Conservation (phyloP, 2,329 filamentous ascomycete species). For the Aspergillus luchuensis region DNA sequence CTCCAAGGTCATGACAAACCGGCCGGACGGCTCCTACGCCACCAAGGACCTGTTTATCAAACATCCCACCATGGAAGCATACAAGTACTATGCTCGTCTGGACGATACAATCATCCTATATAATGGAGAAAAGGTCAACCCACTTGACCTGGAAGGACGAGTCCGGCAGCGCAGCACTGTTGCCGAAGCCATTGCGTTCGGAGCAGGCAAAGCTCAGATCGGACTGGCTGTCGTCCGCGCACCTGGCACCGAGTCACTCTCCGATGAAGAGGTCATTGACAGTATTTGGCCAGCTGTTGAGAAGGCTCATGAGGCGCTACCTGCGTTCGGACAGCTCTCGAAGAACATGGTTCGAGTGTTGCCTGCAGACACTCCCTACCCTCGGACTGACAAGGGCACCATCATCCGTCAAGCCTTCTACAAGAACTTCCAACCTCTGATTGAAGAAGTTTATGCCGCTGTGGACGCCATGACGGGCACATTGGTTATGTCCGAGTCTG, state of each 20-base stretch:
- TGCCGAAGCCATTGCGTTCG: constrained; percentile 61
- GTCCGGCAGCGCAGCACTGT: constrained; percentile 57
- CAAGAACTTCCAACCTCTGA: constrained; percentile 48
- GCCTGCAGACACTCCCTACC: constrained; percentile 48
- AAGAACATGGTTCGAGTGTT: constrained; percentile 57
- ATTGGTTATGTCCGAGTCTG: constrained; percentile 25
- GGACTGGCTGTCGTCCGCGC: constrained; percentile 58
- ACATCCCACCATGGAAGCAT: constrained; percentile 49
- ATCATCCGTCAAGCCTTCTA: constrained; percentile 57
- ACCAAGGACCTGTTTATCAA: constrained; percentile 54
- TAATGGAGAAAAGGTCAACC: constrained; percentile 55
- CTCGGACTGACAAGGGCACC: constrained; percentile 59
- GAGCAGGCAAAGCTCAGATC: constrained; percentile 54
- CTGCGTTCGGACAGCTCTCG: constrained; percentile 57
- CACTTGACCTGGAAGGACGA: constrained; percentile 54
- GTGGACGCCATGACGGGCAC: constrained; percentile 27
- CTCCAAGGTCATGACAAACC: constrained; percentile 47
- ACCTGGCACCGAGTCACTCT: constrained; percentile 45
- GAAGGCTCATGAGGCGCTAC: constrained; percentile 53
- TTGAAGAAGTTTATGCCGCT: constrained; percentile 48
- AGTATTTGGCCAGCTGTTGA: constrained; percentile 54
- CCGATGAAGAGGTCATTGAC: constrained; percentile 51
- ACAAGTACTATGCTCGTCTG: constrained; percentile 50
- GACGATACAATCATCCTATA: constrained; percentile 52
- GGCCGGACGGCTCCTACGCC: constrained; percentile 51